phyloP scores from a whole-genome alignment of 768 basidiomycete genomes.

The Asterophora lycoperdoides region DNA sequence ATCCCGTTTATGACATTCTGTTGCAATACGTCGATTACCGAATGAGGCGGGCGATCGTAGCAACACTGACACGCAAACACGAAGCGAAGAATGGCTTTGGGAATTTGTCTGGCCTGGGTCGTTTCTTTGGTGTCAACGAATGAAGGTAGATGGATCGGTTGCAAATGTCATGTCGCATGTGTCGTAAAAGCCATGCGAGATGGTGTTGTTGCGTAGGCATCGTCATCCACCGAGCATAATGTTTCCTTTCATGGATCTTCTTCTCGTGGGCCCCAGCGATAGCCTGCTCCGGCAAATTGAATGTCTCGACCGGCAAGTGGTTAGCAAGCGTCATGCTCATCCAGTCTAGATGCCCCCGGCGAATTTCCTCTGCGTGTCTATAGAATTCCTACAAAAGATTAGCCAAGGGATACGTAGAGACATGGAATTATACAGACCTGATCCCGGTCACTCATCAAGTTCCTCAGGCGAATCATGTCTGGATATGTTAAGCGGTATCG shows the following conservation, averaged over 20 bases:
- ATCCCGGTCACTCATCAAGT: conserved; percentile 11
- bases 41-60: conserved; percentile 11
- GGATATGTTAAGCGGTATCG: conserved; percentile 19
- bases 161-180: conserved; percentile 5
- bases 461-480: conserved; percentile 24
- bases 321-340: neutral
- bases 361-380: conserved; percentile 6
- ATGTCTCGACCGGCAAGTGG: neutral
- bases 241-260: neutral
- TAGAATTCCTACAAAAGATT: conserved; percentile 5
- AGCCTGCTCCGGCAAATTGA: neutral
- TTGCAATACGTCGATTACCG: neutral
- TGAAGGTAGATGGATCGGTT: conserved; percentile 15
- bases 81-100: conserved; percentile 19
- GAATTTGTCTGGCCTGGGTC: conserved; percentile 8
- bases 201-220: conserved; percentile 7
- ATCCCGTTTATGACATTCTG: no score
- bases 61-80: conserved; percentile 8
- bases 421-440: conserved; percentile 3
- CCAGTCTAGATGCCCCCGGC: conserved; percentile 1
- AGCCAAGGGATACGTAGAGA: neutral
- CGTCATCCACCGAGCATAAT: neutral
- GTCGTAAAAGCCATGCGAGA: conserved; percentile 14
- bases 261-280: neutral
- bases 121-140: neutral